phyloP scores from a whole-genome alignment of 768 basidiomycete genomes.

The Russula sp. region DNA sequence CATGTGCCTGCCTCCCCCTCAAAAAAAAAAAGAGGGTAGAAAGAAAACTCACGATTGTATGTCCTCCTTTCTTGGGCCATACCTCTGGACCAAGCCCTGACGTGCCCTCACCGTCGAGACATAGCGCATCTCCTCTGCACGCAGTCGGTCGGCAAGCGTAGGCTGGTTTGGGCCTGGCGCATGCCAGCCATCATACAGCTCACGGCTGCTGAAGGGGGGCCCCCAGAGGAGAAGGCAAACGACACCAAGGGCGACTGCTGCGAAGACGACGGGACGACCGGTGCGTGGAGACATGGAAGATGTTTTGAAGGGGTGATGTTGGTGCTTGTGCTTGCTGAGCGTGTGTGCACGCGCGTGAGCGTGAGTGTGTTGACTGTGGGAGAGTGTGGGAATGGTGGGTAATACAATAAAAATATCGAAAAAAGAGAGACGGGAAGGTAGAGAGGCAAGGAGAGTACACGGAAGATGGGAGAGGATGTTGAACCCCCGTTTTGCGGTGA shows the following conservation, averaged over 20 bases:
- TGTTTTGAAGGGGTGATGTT: neutral
- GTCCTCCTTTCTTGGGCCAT: conserved; percentile 3
- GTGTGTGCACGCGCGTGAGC: neutral
- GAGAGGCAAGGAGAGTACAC: neutral
- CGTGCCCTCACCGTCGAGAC: neutral
- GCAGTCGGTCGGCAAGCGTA: neutral
- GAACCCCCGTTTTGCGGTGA: neutral
- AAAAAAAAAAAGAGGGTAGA: neutral
- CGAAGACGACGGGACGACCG: neutral
- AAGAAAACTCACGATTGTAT: conserved; percentile 3
- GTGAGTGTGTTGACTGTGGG: neutral
- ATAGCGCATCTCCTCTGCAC: conserved; percentile 2
- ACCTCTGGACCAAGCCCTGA: neutral
- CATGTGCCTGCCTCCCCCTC: neutral
- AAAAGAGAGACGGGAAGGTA: neutral
- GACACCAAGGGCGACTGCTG: neutral
- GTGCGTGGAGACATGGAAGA: conserved; percentile 6
- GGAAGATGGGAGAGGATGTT: neutral
- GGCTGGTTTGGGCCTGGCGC: too few species aligned
- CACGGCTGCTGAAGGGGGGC: neutral
- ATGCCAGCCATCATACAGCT: neutral
- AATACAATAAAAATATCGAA: neutral
- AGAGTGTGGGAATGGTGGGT: neutral
- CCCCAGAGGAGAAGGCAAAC: conserved; percentile 8
- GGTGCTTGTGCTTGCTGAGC: neutral